Base-by-base conservation (phyloP, 2,329 filamentous ascomycete genomes). In the Cadophora malorum region DNA sequence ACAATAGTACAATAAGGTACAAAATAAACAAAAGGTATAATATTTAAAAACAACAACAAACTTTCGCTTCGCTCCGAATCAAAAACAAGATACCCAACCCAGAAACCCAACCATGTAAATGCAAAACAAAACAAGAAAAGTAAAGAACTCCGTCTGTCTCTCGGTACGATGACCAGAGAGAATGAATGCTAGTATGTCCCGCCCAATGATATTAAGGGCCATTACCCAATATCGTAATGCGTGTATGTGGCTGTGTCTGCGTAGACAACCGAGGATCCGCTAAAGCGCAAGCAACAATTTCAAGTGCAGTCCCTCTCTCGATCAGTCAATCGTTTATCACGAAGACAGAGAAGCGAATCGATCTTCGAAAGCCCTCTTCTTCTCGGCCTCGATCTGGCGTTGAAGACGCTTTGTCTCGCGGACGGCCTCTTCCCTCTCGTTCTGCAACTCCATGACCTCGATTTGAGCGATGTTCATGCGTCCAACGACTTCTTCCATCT, bases 401-500 rank as follows among this genome's bases (percentile, higher is more conserved):
- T 94, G 90, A 64, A 96, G 84, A 78, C 84, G 86, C 70, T 88
- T 85, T 69, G 92, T 93, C 78, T 90, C 86, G 70, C 87, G 86
- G 74, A 92, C 86, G 23, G 92, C 91, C 71, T 91, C 89, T 74
- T 96, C 92, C 74, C 88, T 85, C 79, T 91, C 87, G 73, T 88
- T 87, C 79, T 94, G 92, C 67, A 96, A 83, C 76, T 92, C 87
- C 76, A 91, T 88, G 66, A 96, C 92, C 80, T 94, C 91, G 74
- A 94, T 92, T 81, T 96, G 92, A 10, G 92, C 91, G 73, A 84
- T 83, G 80, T 93, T 95, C 90, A 96, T 95, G 71, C 91, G 86
- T 69, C 89, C 84, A 8, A 96, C 91, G 8, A 96, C 92, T 79
- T 93, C 89, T 76, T 93, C 88, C 91, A 96, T 95, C 80, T 95